These are phyloP conservation scores for Penicillium hesseltinei DNA, from an alignment of 2,329 filamentous ascomycete species.

Conservation along the genomic window DNA sequence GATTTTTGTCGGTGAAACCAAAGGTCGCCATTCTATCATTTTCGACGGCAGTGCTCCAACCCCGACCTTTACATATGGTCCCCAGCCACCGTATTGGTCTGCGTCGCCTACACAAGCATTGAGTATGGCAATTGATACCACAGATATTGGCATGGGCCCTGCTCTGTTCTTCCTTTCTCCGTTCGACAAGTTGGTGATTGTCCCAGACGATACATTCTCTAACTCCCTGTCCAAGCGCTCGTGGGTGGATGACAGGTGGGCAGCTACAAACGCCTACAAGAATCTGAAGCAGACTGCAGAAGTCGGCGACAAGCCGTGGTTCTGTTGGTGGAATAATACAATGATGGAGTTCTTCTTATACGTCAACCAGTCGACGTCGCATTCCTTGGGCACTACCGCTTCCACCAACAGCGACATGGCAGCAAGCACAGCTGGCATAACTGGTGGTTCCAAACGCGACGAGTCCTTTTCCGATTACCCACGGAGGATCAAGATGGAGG, in stretches of 20 bases:
- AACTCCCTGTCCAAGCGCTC: conserved; percentile 31
- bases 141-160: conserved; percentile 56
- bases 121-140: conserved; percentile 57
- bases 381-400: conserved; percentile 22
- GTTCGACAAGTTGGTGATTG: conserved; percentile 65
- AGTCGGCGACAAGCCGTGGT: conserved; percentile 64
- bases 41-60: conserved; percentile 41
- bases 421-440: conserved; percentile 20
- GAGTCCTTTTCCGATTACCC: conserved; percentile 43
- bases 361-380: conserved; percentile 51
- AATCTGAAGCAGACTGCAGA: conserved; percentile 44
- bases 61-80: conserved; percentile 56
- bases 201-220: conserved; percentile 40
- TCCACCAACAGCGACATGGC: conserved; percentile 16
- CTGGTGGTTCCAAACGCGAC: conserved; percentile 13
- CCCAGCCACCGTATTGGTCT: conserved; percentile 53
- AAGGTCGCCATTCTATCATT: conserved; percentile 32
- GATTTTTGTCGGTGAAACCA: conserved; percentile 30
- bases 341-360: conserved; percentile 68
- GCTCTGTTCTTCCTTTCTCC: conserved; percentile 62
- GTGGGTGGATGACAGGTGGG: conserved; percentile 23
- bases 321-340: conserved; percentile 68
- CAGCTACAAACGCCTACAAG: conserved; percentile 18
- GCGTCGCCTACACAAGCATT: conserved; percentile 49
- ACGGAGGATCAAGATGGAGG: conserved; percentile 64